Percentiles rank a stretch among this genome's conserved stretches.
Conservation (phyloP, 176 grass and related monocot genomes). For the Guadua angustifolia region DNA sequence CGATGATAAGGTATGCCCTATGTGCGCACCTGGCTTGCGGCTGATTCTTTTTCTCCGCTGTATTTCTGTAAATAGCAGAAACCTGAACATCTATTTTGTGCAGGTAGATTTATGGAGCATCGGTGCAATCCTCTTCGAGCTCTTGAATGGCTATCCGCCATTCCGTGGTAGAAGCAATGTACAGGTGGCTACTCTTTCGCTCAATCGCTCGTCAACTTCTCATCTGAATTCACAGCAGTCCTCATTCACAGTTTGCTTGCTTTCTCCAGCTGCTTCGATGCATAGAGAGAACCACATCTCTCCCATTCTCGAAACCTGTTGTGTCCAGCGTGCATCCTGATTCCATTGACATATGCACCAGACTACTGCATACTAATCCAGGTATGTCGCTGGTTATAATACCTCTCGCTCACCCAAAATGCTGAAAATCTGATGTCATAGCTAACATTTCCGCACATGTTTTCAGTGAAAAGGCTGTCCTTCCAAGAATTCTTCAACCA, state of each 20-base stretch:
- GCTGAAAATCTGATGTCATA: not conserved
- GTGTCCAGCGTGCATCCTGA: constrained; percentile 21
- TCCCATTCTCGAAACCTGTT: constrained; percentile 30
- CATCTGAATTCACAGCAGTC: not conserved
- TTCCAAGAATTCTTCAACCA: constrained; percentile 53
- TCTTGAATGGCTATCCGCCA: constrained; percentile 65
- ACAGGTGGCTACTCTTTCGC: constrained; percentile 21
- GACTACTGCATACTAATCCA: constrained; percentile 42
- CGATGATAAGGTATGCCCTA: constrained; percentile 42
- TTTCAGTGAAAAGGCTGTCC: constrained; percentile 41
- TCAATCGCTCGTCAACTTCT: not conserved
- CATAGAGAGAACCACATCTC: constrained; percentile 36
- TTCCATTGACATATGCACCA: constrained; percentile 45
- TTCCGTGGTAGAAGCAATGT: constrained; percentile 60
- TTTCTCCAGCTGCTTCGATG: constrained; percentile 42
- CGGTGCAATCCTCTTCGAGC: constrained; percentile 54
- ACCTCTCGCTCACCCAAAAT: not conserved
- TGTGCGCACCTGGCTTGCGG: not conserved
- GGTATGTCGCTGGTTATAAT: not conserved
- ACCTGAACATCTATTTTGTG: constrained; percentile 7
- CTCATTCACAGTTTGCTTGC: not conserved
- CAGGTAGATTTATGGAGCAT: constrained; percentile 77
- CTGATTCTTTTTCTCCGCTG: not conserved
- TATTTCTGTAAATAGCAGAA: not conserved
- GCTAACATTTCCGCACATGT: not conserved